Evolutionary conservation across 2,329 filamentous ascomycete species (phyloP), one percentile per base, ranked within the genome.

Genomic region (Raffaelea deltoideospora): DNA sequence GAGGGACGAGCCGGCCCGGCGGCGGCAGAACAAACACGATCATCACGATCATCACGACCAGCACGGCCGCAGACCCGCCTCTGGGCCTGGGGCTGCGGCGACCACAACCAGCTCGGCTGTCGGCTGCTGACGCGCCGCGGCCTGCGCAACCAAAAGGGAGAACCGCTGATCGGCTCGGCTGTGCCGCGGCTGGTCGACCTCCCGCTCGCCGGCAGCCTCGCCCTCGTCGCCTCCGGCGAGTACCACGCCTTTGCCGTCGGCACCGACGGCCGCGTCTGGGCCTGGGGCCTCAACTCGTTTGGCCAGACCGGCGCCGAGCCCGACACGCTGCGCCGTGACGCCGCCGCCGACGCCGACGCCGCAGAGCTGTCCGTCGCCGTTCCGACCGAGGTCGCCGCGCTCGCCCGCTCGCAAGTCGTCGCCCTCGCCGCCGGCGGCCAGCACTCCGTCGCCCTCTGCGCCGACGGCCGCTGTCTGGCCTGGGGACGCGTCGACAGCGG

Each of bases 251-350:
- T 80, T 42, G 74, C 74, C 17, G 64, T 80, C 38, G 65, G 69
- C 49, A 61, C 65, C 35, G 62, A 64, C 20, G 73, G 67, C 37
- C 68, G 69, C 35, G 68, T 79, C 27, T 79, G 68, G 56, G 64
- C 66, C 1, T 80, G 76, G 75, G 76, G 76, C 20, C 57, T 76
- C 39, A 79, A 80, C 58, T 72, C 67, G 49, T 79, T 69, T 49
- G 73, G 72, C 37, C 66, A 79, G 52, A 74, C 72, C 8, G 76
- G 71, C 33, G 35, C 29, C 22, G 33, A n/a, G 14, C 37, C 27
- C 14, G 21, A 22, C n/a, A 24, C 4, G 3, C 33, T 34, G 23
- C 64, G 69, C 36, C 61, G 65, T 36, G 39, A 35, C 42, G 44
- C 17, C 17, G 19, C 10, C 15, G 20, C 8, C 19, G 39, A 35